Base-by-base conservation (phyloP, 306 rosid species). In the Castanea crenata region DNA sequence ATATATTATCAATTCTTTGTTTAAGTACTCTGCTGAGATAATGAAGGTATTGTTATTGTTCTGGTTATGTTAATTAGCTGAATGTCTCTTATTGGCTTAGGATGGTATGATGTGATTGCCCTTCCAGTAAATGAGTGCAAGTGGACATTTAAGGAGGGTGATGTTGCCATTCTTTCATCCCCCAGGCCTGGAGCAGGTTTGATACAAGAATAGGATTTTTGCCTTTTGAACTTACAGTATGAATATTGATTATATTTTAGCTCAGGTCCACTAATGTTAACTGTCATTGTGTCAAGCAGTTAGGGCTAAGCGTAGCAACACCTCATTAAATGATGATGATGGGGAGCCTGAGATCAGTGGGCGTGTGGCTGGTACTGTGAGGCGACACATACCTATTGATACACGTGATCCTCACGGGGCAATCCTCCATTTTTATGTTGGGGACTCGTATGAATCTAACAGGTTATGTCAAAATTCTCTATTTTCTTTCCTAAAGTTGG, bases 131-230 rank as follows among this genome's bases (percentile, higher is more conserved):
- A 90, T 25, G 99, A 91, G 78, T 90, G 88, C 88, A 95, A 90
- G 83, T 95, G 99, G 98, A 74, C 93, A 65, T 95, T 95, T 88
- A 95, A 95, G 91, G 99, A 95, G 92, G 99, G 99, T 9, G 99
- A 95, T 89, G 99, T 95, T 84, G 99, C 99, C 61, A 70, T 95
- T 85, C 96, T 95, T 82, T 95, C 99, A 21, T 51, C 91, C 64
- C 97, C 96, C 34, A 89, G 96, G 82, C 98, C 99, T 81, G 99
- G 99, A 83, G 83, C 95, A 85, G 99, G 99, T 95, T 81, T 78
- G 85, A 76, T 78, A 68, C 20, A 44, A 76, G 77, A 81, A 6
- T 84, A 78, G 32, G 67, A 44, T 74, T 75, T 52, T 71, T 21
- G 56, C 4, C 21, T 20, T 11, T 71, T 46, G 54, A 73, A 44